Evolutionary conservation across 2,329 filamentous ascomycete species (phyloP), one percentile per base, ranked within the genome.

Genomic region (Fusarium begoniae): DNA sequence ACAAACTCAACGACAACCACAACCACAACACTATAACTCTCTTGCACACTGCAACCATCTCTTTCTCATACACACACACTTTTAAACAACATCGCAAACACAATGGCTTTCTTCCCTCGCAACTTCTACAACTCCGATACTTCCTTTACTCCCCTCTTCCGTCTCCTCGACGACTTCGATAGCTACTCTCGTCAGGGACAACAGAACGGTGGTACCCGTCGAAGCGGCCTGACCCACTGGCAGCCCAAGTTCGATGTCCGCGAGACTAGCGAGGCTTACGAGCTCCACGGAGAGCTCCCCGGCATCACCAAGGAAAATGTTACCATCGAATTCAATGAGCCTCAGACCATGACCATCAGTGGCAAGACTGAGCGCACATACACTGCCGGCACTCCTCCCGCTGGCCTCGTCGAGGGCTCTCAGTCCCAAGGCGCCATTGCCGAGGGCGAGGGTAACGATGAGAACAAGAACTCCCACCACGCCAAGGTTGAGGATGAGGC

Each of bases 201-300:
- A 54, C 70, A 73, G 66, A 60, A 51, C 40, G 43, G 48, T 50
- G 75, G 76, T 55, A 47, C 59, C 40, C 78, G 77, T 40, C 78
- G 78, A 54, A 63, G 67, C 35, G 74, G 69, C 66, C 75, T 87
- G 54, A 86, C 85, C 53, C 85, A 88, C 79, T 95, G 94, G 88
- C 88, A 89, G 66, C 94, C 93, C 62, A 92, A 91, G 83, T 96
- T 96, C 79, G 93, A 96, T 78, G 87, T 95, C 70, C 91, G 89
- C 81, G 94, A 96, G 84, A 89, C 88, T 18, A 87, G 88, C 69
- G 83, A 90, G 11, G 81, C 85, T 72, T 96, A 94, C 80, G 91
- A 96, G 83, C 91, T 96, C 26, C 90, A 95, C 77, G 94, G 93
- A 78, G 93, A 96, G 82, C 89, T 96, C 11, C 91, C 93, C 0